Percentiles rank a stretch among this genome's conserved stretches.
These are phyloP conservation scores for Termitomyces sp. DNA, from an alignment of 768 basidiomycete species.

Conservation along the genomic window DNA sequence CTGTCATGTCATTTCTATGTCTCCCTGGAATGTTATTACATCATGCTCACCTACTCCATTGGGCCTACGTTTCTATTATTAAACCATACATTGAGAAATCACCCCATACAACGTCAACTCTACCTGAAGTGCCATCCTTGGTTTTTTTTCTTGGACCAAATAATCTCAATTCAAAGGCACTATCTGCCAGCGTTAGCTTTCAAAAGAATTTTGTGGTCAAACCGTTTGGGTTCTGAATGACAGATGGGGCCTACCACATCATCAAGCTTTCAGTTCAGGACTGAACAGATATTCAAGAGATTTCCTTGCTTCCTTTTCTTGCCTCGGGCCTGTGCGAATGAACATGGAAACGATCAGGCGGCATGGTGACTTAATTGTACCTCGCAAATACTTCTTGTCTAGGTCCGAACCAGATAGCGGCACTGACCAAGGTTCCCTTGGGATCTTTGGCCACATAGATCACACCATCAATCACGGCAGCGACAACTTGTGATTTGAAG, in stretches of 20 bases:
- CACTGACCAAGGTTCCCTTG: constrained; percentile 7
- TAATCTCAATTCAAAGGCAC: constrained; percentile 9
- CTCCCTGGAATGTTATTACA: neutral
- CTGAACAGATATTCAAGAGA: constrained; percentile 7
- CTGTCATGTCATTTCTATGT: neutral
- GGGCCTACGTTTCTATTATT: neutral
- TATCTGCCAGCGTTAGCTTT: constrained; percentile 9
- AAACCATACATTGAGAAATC: constrained; percentile 11
- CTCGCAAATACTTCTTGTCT: constrained; percentile 14
- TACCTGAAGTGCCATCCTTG: constrained; percentile 16
- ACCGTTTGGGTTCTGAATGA: neutral
- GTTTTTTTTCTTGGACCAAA: constrained; percentile 12
- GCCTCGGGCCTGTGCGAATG: neutral
- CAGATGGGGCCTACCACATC: neutral
- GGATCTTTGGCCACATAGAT: constrained; percentile 15
- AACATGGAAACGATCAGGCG: neutral
- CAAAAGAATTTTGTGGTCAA: neutral
- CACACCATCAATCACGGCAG: constrained; percentile 14
- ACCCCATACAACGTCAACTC: constrained; percentile 10
- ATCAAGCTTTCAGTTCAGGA: constrained; percentile 8
- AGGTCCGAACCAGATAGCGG: constrained; percentile 18
- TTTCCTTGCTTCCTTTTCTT: constrained; percentile 7
- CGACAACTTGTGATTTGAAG: constrained; percentile 11
- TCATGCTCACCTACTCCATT: neutral
- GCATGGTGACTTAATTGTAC: neutral